Percentiles rank a stretch among this genome's conserved stretches.
These are phyloP conservation scores for Saccharomycopsis hybrid DNA, from an alignment of 1,139 yeast genomes.

Conservation along the genomic window DNA sequence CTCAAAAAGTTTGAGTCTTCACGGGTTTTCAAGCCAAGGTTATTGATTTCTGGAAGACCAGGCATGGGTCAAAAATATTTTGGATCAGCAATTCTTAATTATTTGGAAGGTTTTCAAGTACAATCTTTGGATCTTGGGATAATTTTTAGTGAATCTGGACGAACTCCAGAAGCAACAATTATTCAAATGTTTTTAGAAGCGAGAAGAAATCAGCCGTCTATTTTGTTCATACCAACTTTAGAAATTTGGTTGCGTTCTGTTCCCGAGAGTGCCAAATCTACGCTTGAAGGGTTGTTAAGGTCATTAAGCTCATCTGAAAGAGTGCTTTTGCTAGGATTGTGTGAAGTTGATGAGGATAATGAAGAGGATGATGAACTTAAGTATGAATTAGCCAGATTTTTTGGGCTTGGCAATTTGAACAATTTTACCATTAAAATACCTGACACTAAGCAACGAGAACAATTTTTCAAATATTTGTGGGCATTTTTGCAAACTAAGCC, in stretches of 20 bases:
- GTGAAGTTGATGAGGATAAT: conserved; percentile 42
- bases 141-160: conserved; percentile 70
- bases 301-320: conserved; percentile 67
- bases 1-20: conserved; percentile 53
- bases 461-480: conserved; percentile 52
- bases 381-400: conserved; percentile 36
- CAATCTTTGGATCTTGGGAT: conserved; percentile 81
- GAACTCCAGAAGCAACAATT: conserved; percentile 78
- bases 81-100: conserved; percentile 74
- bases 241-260: conserved; percentile 72
- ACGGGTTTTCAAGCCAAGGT: conserved; percentile 75
- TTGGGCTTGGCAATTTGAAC: conserved; percentile 38
- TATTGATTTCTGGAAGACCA: conserved; percentile 63
- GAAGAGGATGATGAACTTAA: conserved; percentile 24
- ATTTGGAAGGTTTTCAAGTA: conserved; percentile 84
- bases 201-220: conserved; percentile 82
- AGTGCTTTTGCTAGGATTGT: conserved; percentile 69
- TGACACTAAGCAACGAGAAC: conserved; percentile 36
- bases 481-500: conserved; percentile 64
- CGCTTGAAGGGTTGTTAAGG: conserved; percentile 63
- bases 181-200: conserved; percentile 87
- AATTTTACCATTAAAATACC: conserved; percentile 28
- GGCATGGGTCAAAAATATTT: conserved; percentile 90
- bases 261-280: conserved; percentile 63
- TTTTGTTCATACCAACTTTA: conserved; percentile 76